A percentile compares a stretch with the other conserved stretches of the same genome.
Evolutionary conservation across 768 basidiomycete genomes (phyloP).

Genomic region (Tephrocybe sp.): DNA sequence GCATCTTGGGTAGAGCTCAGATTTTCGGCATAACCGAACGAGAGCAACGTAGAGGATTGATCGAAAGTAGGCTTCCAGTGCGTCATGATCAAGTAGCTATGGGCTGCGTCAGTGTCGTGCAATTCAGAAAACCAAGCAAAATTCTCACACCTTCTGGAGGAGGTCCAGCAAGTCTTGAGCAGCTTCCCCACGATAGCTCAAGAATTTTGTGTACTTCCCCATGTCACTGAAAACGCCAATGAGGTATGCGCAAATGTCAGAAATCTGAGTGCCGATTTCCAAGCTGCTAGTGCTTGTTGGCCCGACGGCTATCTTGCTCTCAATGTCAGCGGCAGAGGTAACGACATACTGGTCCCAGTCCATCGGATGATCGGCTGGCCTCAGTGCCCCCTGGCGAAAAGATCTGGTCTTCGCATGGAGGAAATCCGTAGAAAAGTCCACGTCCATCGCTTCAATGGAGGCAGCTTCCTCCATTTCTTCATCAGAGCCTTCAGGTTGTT

Average conservation of each 20-base stretch:
- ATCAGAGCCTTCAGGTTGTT: background rate
- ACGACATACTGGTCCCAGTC: constrained; percentile 10
- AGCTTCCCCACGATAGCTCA: constrained; percentile 13
- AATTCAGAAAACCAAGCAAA: background rate
- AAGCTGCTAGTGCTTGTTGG: background rate
- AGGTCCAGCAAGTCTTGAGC: constrained; percentile 23
- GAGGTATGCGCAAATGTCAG: constrained; percentile 12
- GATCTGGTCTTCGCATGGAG: constrained; percentile 4
- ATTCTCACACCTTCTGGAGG: constrained; percentile 22
- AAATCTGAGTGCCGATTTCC: constrained; percentile 5
- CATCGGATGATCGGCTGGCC: background rate
- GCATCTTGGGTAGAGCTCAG: constrained; percentile 26
- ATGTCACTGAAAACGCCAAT: constrained; percentile 16
- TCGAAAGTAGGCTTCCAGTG: constrained; percentile 11
- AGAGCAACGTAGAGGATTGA: constrained; percentile 18
- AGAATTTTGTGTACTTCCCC: constrained; percentile 16
- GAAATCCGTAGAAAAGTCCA: background rate
- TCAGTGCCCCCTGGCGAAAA: background rate
- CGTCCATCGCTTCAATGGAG: background rate
- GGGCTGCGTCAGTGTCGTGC: background rate
- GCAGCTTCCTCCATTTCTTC: constrained; percentile 2
- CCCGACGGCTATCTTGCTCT: background rate
- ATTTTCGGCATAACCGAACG: constrained; percentile 22
- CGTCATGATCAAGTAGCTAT: constrained; percentile 19
- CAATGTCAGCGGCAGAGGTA: constrained; percentile 1